Evolutionary conservation across 345 rosid genomes (phyloP).

Genomic region (Populus nigra): DNA sequence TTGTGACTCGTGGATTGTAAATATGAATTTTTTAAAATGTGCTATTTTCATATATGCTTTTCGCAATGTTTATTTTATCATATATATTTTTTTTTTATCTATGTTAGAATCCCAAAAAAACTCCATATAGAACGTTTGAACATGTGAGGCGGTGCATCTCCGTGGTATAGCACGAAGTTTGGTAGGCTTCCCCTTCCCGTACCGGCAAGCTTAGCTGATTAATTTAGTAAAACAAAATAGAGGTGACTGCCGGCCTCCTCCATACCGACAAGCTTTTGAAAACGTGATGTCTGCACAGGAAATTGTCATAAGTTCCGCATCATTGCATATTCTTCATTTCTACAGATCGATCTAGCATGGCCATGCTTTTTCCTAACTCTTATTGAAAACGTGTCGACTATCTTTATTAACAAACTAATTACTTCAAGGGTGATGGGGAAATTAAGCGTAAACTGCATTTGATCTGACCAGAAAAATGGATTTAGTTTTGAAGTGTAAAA

Average conservation of each 20-base stretch:
- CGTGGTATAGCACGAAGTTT: no score
- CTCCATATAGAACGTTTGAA: no score
- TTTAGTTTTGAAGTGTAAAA: no score
- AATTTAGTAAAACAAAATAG: not conserved
- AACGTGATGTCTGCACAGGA: not conserved
- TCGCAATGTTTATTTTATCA: no score
- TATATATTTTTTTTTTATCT: no score
- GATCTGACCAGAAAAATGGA: no score
- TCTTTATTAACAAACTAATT: not conserved
- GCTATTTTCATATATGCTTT: no score
- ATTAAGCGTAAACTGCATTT: not conserved
- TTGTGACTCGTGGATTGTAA: rapidly evolving
- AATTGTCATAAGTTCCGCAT: not conserved
- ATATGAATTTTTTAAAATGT: no score
- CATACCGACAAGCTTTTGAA: not conserved
- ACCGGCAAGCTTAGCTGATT: not conserved
- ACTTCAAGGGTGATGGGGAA: not conserved
- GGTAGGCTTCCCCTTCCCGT: not conserved
- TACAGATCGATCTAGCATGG: slow-evolving; percentile 8
- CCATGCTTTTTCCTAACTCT: not conserved
- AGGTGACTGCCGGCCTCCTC: not conserved
- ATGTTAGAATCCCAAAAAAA: no score
- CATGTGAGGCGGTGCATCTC: no score
- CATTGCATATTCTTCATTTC: slow-evolving; percentile 2
- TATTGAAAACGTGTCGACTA: not conserved